A percentile compares a stretch with the other conserved stretches of the same genome.
phyloP scores from a whole-genome alignment of 768 basidiomycete genomes.

The Mycena belliarum region DNA sequence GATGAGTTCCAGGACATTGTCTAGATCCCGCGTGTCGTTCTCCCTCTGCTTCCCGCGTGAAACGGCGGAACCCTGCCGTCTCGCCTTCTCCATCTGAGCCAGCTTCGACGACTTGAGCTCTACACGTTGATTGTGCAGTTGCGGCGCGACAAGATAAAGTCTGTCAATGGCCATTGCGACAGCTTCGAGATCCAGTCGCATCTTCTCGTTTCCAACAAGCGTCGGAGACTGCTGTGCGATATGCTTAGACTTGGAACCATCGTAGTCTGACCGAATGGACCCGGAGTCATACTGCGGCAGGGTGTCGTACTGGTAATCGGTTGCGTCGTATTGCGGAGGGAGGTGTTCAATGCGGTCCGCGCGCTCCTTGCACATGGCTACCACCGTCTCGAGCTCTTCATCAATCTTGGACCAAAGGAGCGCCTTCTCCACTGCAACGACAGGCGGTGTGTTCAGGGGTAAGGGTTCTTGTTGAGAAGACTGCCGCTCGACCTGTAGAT shows the following conservation, averaged over 20 bases:
- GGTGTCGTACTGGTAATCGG: slow-evolving; percentile 38
- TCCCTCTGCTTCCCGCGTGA: slow-evolving; percentile 47
- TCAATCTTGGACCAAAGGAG: slow-evolving; percentile 79
- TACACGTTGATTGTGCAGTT: slow-evolving; percentile 90
- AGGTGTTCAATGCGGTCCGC: slow-evolving; percentile 42
- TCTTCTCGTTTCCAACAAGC: slow-evolving; percentile 63
- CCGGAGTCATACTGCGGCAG: slow-evolving; percentile 59
- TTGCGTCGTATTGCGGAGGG: slow-evolving; percentile 49
- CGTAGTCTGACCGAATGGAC: slow-evolving; percentile 34
- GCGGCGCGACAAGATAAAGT: slow-evolving; percentile 82
- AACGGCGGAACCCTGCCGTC: slow-evolving; percentile 39
- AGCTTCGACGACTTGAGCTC: slow-evolving; percentile 76
- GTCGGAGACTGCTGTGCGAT: slow-evolving; percentile 29
- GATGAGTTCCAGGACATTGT: slow-evolving; percentile 70
- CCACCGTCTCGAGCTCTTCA: slow-evolving; percentile 68
- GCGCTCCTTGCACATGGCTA: slow-evolving; percentile 65
- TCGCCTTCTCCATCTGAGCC: slow-evolving; percentile 73
- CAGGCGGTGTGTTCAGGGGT: slow-evolving; percentile 43
- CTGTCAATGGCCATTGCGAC: slow-evolving; percentile 89
- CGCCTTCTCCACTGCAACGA: slow-evolving; percentile 55
- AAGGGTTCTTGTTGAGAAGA: slow-evolving; percentile 41
- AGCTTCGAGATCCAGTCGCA: slow-evolving; percentile 80
- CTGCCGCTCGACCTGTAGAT: slow-evolving; percentile 60
- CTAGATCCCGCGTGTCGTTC: slow-evolving; percentile 53
- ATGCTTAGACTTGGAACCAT: slow-evolving; percentile 35